Base-by-base conservation (phyloP, 805 yeast genomes). In the Myxozyma monticola region DNA sequence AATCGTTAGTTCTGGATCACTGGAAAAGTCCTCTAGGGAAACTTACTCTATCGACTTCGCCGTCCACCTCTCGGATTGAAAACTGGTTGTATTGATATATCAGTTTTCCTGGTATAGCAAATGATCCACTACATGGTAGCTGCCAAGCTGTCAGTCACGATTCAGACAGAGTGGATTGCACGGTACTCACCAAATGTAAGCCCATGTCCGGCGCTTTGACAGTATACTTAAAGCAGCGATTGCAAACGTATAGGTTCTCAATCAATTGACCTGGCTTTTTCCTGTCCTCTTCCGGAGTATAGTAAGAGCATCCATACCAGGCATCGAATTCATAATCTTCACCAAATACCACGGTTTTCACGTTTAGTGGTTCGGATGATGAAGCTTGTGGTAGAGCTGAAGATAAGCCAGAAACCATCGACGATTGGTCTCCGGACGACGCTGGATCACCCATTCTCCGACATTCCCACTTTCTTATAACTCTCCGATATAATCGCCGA, bases 191-290 rank as follows among this genome's bases (percentile, higher is more conserved):
- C 46, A 59, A 34, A 62, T 93, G 99, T 1, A 58, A 56, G 0
- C 65, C 69, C 65, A 86, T 72, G 2, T 73, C 75, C 0, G 59
- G 61, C 9, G 63, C 66, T 4, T 63, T 60, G 25, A 78, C 77
- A 0, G 95, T 75, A 65, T 91, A 91, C 60, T 86, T 85, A 75
- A 93, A 88, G 68, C 99, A 93, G 45, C 70, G 73, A 38, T 83
- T 86, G 68, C 99, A 93, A 1, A 93, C 82, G 61, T 71, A 77
- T 14, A 93, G 71, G 51, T 65, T 52, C 1, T 60, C 48, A 4
- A 61, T 35, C 26, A 42, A 61, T 62, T 37, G 8, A 10, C 20
- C 41, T 37, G 40, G 28, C 31, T 39, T 45, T 30, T 18, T 38
- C n/a, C 38, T 33, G 3, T 45, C 45, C 9, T 33, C 29, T n/a